Percentiles rank a stretch among this genome's conserved stretches.
Conservation (phyloP, 75 land plant species). For the Pinus tabuliformis region DNA sequence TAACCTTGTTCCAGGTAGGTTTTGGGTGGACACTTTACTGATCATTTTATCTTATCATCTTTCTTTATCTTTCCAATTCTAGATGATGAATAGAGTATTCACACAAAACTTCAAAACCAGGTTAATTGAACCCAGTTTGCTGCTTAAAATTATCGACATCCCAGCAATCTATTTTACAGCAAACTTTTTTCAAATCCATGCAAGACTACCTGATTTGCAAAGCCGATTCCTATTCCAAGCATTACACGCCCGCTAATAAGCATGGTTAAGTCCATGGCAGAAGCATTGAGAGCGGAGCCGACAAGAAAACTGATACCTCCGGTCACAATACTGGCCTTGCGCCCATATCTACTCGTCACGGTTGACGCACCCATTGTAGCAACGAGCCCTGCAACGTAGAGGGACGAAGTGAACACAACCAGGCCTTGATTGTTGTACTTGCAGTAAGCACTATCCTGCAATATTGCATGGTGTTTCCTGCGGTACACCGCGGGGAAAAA, state of each 20-base stretch:
- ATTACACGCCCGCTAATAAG: constrained; percentile 27
- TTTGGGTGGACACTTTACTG: too few relatives aligned
- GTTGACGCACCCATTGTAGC: constrained; percentile 28
- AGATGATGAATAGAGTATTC: too few relatives aligned
- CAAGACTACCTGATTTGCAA: constrained; percentile 24
- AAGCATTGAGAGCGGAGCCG: constrained; percentile 35
- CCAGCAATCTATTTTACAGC: too few relatives aligned
- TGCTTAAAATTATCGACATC: too few relatives aligned
- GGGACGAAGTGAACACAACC: constrained; percentile 40
- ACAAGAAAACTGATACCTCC: constrained; percentile 40
- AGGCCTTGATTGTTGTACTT: constrained; percentile 39
- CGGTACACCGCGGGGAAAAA: constrained; percentile 49
- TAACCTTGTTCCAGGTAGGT: too few relatives aligned
- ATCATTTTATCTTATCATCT: too few relatives aligned
- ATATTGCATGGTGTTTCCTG: constrained; percentile 11
- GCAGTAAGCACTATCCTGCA: constrained; percentile 33
- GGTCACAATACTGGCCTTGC: constrained; percentile 21
- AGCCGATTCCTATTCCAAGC: constrained; percentile 37
- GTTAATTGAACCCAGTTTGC: too few relatives aligned
- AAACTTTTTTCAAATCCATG: background rate
- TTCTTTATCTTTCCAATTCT: too few relatives aligned
- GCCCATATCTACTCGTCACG: constrained; percentile 31
- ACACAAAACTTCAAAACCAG: too few relatives aligned
- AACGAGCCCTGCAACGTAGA: constrained; percentile 46
- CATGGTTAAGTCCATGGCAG: constrained; percentile 33